Conservation (phyloP, 2,329 filamentous ascomycete genomes). For the Cylindrodendrum hubeiense region DNA sequence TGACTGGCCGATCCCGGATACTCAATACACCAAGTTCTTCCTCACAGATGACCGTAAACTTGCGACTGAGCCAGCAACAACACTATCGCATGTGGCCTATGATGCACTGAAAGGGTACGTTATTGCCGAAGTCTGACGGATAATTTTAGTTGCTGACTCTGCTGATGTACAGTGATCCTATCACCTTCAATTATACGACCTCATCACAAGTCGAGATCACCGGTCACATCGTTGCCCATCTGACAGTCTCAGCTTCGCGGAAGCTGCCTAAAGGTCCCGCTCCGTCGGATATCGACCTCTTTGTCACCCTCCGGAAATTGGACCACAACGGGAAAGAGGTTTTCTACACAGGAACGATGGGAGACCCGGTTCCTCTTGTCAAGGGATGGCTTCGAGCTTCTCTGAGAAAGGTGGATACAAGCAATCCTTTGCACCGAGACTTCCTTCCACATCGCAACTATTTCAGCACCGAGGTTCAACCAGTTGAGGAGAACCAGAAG, state of each 20-base stretch:
- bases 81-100: not conserved
- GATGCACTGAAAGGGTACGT: not conserved
- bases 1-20: constrained; percentile 76
- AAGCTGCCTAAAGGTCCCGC: constrained; percentile 52
- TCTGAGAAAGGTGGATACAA: constrained; percentile 64
- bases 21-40: constrained; percentile 72
- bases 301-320: constrained; percentile 72
- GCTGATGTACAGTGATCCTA: constrained; percentile 20
- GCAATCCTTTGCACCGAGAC: constrained; percentile 62
- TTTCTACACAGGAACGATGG: constrained; percentile 74
- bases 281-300: constrained; percentile 67
- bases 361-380: constrained; percentile 72
- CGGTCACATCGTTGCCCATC: constrained; percentile 73
- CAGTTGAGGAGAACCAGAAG: constrained; percentile 65
- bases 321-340: constrained; percentile 66
- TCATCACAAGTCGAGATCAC: constrained; percentile 72
- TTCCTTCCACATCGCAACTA: constrained; percentile 71
- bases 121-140: not conserved
- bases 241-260: constrained; percentile 73
- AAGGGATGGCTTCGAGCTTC: constrained; percentile 75
- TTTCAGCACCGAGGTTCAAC: constrained; percentile 64
- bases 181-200: constrained; percentile 68
- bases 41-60: constrained; percentile 59
- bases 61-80: not conserved
- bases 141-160: not conserved